Base-by-base conservation (phyloP, 2,329 filamentous ascomycete species). In the Epichloe coenophiala region DNA sequence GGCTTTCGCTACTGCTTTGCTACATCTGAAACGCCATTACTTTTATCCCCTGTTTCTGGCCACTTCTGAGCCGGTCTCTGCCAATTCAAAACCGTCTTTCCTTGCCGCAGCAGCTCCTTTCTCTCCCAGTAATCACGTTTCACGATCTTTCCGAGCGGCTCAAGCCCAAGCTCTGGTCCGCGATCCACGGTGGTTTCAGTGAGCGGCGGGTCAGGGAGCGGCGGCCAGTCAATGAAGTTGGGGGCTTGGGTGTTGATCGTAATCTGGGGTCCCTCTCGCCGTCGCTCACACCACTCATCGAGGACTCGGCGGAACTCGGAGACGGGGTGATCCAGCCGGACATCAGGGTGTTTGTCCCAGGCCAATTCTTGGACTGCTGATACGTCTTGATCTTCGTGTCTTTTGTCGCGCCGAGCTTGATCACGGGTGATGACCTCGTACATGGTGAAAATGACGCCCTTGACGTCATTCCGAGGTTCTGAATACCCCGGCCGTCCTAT, bases 371-470 rank as follows among this genome's bases (percentile, higher is more conserved):
- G 52, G 8, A 60, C 46, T 0, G 53, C 50, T 1, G 50, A 27
- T 1, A 58, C 49, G 33, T 62, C 53, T 48, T 62, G 60, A 12
- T 67, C 50, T 5, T 61, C 54, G 49, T 59, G 57, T 9, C 54
- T 53, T 3, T 60, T 48, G 2, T 36, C 36, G 15, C 60, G 59
- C 11, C 62, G 50, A 27, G 43, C 38, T 2, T 53, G 23, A 42
- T 68, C 60, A 13, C 57, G 52, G 5, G 65, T 67, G 48, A 68
- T 65, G 39, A 68, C 58, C 52, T 66, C 65, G 54, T 66, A 67
- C n/a, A 62, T 4, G 15, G 65, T 67, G 51, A 66, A 68, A 5
- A 65, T 51, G 11, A 64, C 59, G 17, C 60, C 61, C 42, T 59
- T 63, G 44, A 67, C 55, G 47, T 68, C 65, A 48, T 64, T 56